A percentile compares a stretch with the other conserved stretches of the same genome.
Evolutionary conservation across 805 yeast genomes (phyloP).

Genomic region (Candida ulmi): DNA sequence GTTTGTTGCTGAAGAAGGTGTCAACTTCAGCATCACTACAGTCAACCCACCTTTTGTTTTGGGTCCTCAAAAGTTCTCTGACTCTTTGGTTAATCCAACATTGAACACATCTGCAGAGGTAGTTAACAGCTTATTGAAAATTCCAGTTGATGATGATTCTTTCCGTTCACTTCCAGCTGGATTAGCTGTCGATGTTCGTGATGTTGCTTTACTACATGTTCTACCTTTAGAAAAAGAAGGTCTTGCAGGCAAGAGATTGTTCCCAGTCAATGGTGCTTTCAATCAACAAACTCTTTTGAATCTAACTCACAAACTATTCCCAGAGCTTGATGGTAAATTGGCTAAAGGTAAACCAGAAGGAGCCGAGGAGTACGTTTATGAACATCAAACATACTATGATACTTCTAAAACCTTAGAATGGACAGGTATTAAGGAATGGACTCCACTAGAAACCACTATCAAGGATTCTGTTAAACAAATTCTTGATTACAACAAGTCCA

Average conservation of each 20-base stretch:
- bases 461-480: background rate
- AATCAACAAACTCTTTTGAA: slow-evolving; percentile 15
- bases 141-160: slow-evolving; percentile 17
- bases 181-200: slow-evolving; percentile 43
- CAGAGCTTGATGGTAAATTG: slow-evolving; percentile 35
- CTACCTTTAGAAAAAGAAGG: slow-evolving; percentile 31
- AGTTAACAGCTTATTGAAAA: slow-evolving; percentile 24
- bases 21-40: slow-evolving; percentile 33
- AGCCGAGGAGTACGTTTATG: background rate
- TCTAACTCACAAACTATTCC: slow-evolving; percentile 29
- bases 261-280: slow-evolving; percentile 10
- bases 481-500: background rate
- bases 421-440: slow-evolving; percentile 22
- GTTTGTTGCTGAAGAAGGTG: slow-evolving; percentile 25
- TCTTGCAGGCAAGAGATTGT: slow-evolving; percentile 23
- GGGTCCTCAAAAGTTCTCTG: slow-evolving; percentile 51
- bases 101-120: slow-evolving; percentile 34
- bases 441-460: background rate
- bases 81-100: slow-evolving; percentile 26
- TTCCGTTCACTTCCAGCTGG: background rate
- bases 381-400: slow-evolving; percentile 3
- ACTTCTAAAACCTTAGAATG: slow-evolving; percentile 12
- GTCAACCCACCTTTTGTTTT: slow-evolving; percentile 48
- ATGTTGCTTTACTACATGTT: slow-evolving; percentile 50
- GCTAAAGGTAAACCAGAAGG: slow-evolving; percentile 31